Base-by-base conservation (phyloP, 2,329 filamentous ascomycete species). In the Cercospora beticola region DNA sequence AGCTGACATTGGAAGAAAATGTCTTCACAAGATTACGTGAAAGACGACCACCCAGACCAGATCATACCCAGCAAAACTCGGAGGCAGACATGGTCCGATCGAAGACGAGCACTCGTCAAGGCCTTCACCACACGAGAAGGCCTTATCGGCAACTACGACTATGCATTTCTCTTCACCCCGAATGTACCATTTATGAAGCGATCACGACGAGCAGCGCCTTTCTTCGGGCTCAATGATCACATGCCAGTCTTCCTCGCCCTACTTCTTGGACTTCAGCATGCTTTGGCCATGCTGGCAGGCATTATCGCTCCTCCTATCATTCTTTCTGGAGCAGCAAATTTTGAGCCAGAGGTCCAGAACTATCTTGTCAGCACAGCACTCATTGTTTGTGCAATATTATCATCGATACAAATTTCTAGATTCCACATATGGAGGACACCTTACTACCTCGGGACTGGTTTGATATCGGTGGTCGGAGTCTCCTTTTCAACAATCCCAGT, bases 141-240 rank as follows among this genome's bases (percentile, higher is more conserved):
- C 12, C 85, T 97, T 28, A 80, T 97, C 66, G 94, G 94, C 71
- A 85, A 89, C 74, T 97, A 97, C 80, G 91, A 97, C 84, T 97
- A 97, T 85, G 91, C 79, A 40, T 95, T 93, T 76, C 88, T 97
- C 49, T 97, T 97, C 84, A 88, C 83, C 23, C 92, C 86, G 1
- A 93, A 92, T 73, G 81, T 97, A 23, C 94, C 94, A 0, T 97
- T 97, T 79, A 89, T 95, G 84, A 89, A 86, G 76, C 88, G 86
- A 78, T 75, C 78, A 8, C 82, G 82, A 16, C 81, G 83, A 71
- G 82, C 85, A n/a, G 88, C 90, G 33, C 92, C 92, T 0, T 95
- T 96, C 79, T 95, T 94, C 75, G 92, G 92, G n/a, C 87, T 94
- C 46, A 86, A 94, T 74, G 91, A 94, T 79, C 83, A 82, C 66